Evolutionary conservation across 2,329 filamentous ascomycete genomes (phyloP), one percentile per base, ranked within the genome.

Genomic region (Penicillium crustosum): DNA sequence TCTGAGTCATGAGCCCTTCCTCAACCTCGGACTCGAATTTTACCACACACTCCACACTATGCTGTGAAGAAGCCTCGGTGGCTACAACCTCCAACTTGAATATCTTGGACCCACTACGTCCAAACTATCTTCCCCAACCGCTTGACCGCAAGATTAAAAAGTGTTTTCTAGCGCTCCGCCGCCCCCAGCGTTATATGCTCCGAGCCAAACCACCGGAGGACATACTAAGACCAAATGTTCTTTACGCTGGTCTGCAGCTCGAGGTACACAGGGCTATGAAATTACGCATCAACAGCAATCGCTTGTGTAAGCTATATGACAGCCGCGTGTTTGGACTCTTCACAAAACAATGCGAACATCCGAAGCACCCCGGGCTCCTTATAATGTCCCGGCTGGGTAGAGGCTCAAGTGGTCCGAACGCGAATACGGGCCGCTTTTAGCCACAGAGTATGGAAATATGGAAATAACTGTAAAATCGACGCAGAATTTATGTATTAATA

Each of bases 121-220:
- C 44, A 45, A 53, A 57, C 43, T 56, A 59, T 51, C 45, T 52
- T 49, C 61, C 65, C 58, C 60, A 66, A 65, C 61, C 54, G 53
- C 60, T 65, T 67, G 65, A 67, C 65, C 65, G 65, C 62, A 67
- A 66, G 51, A 55, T 63, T 45, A 56, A 61, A 47, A 57, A 39
- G 52, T 41, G 27, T 50, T 38, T 55, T 39, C 13, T 48, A 8
- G 29, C 13, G 35, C 25, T 39, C 45, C 41, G 19, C 25, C 19
- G 19, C 25, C 19, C 36, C 21, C 47, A 27, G 54, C 45, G 41
- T 39, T 43, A 55, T 51, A 27, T 17, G 12, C 27, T 45, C 29
- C 13, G 39, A 10, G 13, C 31, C n/a, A 38, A 44, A 19, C 4
- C 29, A 48, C 17, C 23, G 19, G 38, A 55, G 29, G 27, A 17